Evolutionary conservation across 2,329 filamentous ascomycete species (phyloP), one percentile per base, ranked within the genome.

Genomic region (Fusarium drepaniforme): DNA sequence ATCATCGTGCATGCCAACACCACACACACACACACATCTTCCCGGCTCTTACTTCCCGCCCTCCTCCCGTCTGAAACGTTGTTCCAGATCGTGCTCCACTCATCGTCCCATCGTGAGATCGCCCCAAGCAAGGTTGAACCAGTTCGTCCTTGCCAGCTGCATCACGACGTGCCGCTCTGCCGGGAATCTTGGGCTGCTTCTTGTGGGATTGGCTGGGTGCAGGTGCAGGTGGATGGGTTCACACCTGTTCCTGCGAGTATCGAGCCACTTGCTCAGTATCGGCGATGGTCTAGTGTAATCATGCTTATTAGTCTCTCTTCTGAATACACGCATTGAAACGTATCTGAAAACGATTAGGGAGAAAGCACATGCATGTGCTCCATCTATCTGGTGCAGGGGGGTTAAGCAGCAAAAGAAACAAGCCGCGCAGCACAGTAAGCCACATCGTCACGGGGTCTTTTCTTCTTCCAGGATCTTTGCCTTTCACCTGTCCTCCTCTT

Each of bases 281-380:
- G 85, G 75, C 82, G 83, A 74, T 79, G 83, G 78, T 86, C 85
- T 87, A 81, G 83, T 82, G 84, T 81, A 83, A 77, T 78, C 70
- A 78, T 80, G 79, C 74, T 77, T 79, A 84, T 87, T 85, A 87
- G 85, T 82, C 79, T 82, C 75, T 75, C 74, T 75, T 81, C 79
- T 74, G 76, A 76, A 75, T 75, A 79, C 76, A 77, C 72, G 58
- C 72, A 68, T 74, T 72, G 74, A 76, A 68, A 59, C 35, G 59
- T 61, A 67, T 60, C 60, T 51, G 64, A 72, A 64, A 66, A 66
- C 58, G 57, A 46, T 70, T 65, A 59, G 42, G 65, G 74, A 64
- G 61, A 68, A 71, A 73, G 71, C 57, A 56, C 62, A 70, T 71
- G 71, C 74, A 77, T 71, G 71, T 73, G 49, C 73, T 74, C 72